Evolutionary conservation across 2,329 filamentous ascomycete species (phyloP), one percentile per base, ranked within the genome.

Genomic region (Curvularia verruculosa): DNA sequence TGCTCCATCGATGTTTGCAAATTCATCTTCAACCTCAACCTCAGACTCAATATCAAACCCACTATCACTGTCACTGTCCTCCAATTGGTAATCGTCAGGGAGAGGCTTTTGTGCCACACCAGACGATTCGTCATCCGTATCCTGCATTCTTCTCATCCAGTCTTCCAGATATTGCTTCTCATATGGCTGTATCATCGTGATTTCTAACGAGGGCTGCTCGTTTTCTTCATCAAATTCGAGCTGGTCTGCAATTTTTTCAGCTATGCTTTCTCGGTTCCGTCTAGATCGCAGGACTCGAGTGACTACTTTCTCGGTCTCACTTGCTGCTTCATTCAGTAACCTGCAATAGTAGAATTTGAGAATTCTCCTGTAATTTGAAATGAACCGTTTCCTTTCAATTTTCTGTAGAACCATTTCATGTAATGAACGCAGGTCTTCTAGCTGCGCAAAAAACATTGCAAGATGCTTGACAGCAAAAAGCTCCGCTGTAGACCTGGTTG

Each of bases 171-270:
- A 5, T 21, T 21, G 19, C 19, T 23, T 12, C 23, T 21, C 37
- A 3, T 1, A 2, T 10, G 19, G 19, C 12, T 40, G 18, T 2
- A 3, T 3, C 8, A 0, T 2, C 5, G 13, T 0, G 5, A 4
- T 34, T 15, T 31, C 29, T 2, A 34, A 4, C 13, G 37, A 40
- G 12, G 19, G 5, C 2, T 40, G 18, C 12, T 12, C 18, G 2
- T 23, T 21, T 23, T 23, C 18, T 5, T 21, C 37, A 12, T 12
- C 37, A 12, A 40, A 13, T 13, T 21, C 19, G 3, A 40, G 9
- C 1, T 40, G 9, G 12, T 40, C 19, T 21, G 19, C 37, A 23
- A 40, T 40, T 21, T 10, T 9, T 7, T 12, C 19, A 5, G 37
- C 37, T 23, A 40, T 40, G 19, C 2, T 40, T 13, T 13, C 18